A percentile compares a stretch with the other conserved stretches of the same genome.
phyloP scores from a whole-genome alignment of 805 yeast genomes.

The Brettanomyces naardenensis region DNA sequence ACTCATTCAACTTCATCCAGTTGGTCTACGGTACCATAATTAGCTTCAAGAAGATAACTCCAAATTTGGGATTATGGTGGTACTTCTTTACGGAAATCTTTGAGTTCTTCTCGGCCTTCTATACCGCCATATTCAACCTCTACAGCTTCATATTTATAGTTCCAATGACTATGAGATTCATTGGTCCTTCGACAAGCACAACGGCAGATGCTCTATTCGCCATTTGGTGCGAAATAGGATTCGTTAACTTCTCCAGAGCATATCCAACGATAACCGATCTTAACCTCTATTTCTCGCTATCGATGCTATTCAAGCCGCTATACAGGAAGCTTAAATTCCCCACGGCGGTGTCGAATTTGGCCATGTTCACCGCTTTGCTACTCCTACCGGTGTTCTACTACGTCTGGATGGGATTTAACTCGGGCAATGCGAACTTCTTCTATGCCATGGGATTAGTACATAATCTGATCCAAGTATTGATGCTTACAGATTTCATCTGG shows the following conservation, averaged over 20 bases:
- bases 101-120: slow-evolving; percentile 78
- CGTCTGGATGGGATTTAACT: slow-evolving; percentile 89
- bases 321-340: slow-evolving; percentile 22
- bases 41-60: slow-evolving; percentile 62
- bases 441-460: slow-evolving; percentile 87
- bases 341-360: slow-evolving; percentile 20
- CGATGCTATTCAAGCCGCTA: slow-evolving; percentile 22
- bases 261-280: slow-evolving; percentile 83
- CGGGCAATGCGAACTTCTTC: slow-evolving; percentile 94
- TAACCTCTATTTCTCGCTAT: slow-evolving; percentile 30
- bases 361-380: slow-evolving; percentile 31
- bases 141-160: slow-evolving; percentile 57
- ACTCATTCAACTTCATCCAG: slow-evolving; percentile 37
- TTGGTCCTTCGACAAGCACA: slow-evolving; percentile 6
- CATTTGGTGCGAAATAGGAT: slow-evolving; percentile 31
- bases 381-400: slow-evolving; percentile 86
- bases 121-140: slow-evolving; percentile 74
- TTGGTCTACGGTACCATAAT: slow-evolving; percentile 52
- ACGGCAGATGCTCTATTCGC: slow-evolving; percentile 24
- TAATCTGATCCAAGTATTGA: slow-evolving; percentile 58
- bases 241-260: slow-evolving; percentile 60
- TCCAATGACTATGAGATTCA: slow-evolving; percentile 69
- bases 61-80: slow-evolving; percentile 98
- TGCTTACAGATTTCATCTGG: slow-evolving; percentile 77
- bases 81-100: slow-evolving; percentile 94